A percentile compares a stretch with the other conserved stretches of the same genome.
Conservation (phyloP, 768 basidiomycete genomes). For the Asterophora parasitica region DNA sequence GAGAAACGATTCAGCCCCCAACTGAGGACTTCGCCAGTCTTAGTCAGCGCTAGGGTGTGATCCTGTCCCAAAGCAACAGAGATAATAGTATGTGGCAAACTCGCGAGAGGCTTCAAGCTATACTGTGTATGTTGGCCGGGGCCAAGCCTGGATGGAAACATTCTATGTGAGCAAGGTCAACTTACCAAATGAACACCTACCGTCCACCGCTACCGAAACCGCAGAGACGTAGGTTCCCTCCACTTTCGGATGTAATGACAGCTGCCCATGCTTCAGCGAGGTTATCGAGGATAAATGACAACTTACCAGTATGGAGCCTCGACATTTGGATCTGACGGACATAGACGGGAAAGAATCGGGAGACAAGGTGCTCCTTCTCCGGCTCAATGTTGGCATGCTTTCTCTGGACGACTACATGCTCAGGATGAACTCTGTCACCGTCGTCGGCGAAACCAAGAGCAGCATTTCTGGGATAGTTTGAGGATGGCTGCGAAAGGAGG, state of each 20-base stretch:
- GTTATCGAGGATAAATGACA: neutral
- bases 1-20: conserved; percentile 91
- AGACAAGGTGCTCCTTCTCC: conserved; percentile 27
- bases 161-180: neutral
- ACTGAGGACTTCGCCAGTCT: conserved; percentile 74
- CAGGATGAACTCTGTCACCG: conserved; percentile 74
- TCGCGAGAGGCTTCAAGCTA: conserved; percentile 54
- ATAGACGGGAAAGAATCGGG: conserved; percentile 57
- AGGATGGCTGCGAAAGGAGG: neutral
- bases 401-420: conserved; percentile 56
- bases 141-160: conserved; percentile 50
- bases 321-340: conserved; percentile 76
- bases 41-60: conserved; percentile 85
- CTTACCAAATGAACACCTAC: conserved; percentile 31
- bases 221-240: conserved; percentile 76
- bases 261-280: conserved; percentile 19
- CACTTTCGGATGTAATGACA: conserved; percentile 67
- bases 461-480: conserved; percentile 56
- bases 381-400: conserved; percentile 26
- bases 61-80: conserved; percentile 88
- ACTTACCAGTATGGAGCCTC: conserved; percentile 77
- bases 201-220: conserved; percentile 89
- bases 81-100: conserved; percentile 51
- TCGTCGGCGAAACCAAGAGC: conserved; percentile 81
- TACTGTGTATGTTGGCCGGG: conserved; percentile 76